Evolutionary conservation across 2,329 filamentous ascomycete genomes (phyloP), one percentile per base, ranked within the genome.

Genomic region (Sclerotinia sclerotiorum): DNA sequence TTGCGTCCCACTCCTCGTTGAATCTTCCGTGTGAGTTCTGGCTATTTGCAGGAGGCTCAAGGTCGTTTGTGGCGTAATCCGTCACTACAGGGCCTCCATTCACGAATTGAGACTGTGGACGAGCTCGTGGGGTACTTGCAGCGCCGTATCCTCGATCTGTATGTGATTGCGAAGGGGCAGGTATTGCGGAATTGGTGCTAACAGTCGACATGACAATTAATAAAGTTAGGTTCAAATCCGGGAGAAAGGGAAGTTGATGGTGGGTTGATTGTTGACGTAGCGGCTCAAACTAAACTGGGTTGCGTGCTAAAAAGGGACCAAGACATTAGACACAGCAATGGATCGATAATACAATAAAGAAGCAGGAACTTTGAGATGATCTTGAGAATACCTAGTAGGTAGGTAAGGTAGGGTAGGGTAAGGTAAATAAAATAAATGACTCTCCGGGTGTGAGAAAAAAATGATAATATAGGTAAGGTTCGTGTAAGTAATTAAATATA

Each of bases 1-100:
- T 87, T 63, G 86, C 87, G 79, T 91, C 88, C 84, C 89, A 91
- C 81, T 90, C 87, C 77, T 92, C 89, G 73, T 85, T 88, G 75
- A 91, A 90, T 73, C 83, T 86, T 70, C 87, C 83, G 57, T 69
- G 69, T 58, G 71, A 72, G 46, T 72, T 71, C 56, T 73, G 73
- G 24, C 68, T 60, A 17, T 56, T 66, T 7, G 74, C 70, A 65
- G 75, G 76, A 68, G 73, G 72, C 8, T 76, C 74, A 8, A 65
- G 42, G 11, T 76, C 69, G 62, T 58, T 54, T 17, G 52, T 44
- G 27, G 65, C 49, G 27, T 70, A 72, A 64, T 76, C 71, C 27
- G 69, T 71, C 19, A 75, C 72, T 44, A 71, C 58, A 60, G 73
- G 68, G 51, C 68, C 73, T 63, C 75, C 75, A 61, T 73, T 71